Percentiles rank a stretch among this genome's conserved stretches.
Evolutionary conservation across 768 basidiomycete species (phyloP).

Genomic region (Podaxis rugospora): DNA sequence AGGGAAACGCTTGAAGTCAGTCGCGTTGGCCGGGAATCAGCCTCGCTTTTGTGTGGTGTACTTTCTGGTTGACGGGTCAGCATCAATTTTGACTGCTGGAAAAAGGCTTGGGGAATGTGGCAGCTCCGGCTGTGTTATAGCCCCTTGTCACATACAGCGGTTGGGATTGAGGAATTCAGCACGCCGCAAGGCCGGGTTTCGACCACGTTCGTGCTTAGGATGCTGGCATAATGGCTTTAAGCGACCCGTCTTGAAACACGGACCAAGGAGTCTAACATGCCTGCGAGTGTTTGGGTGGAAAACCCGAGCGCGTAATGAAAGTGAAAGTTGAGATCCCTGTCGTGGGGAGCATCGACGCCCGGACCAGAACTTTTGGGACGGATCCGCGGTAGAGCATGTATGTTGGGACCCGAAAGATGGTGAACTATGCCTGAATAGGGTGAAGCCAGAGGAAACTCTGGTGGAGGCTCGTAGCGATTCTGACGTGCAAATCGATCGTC

Average conservation of each 20-base stretch:
- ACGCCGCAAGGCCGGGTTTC: constrained; percentile 50
- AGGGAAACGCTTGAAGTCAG: constrained; percentile 76
- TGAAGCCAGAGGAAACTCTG: constrained; percentile 95
- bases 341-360: constrained; percentile 71
- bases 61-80: constrained; percentile 57
- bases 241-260: constrained; percentile 81
- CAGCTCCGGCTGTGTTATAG: constrained; percentile 68
- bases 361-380: constrained; percentile 70
- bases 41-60: constrained; percentile 49
- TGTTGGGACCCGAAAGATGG: constrained; percentile 89
- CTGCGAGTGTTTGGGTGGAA: constrained; percentile 75
- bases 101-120: constrained; percentile 58
- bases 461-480: constrained; percentile 94
- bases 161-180: constrained; percentile 63
- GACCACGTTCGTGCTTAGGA: constrained; percentile 60
- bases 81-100: constrained; percentile 61
- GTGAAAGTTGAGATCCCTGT: constrained; percentile 63
- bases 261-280: constrained; percentile 86
- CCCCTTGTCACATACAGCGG: constrained; percentile 46
- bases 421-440: constrained; percentile 88
- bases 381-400: constrained; percentile 77
- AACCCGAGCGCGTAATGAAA: constrained; percentile 69
- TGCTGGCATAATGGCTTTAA: constrained; percentile 78
- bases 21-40: constrained; percentile 52
- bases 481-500: constrained; percentile 96